Base-by-base conservation (phyloP, 257 asterid genomes). In the Echites panduratus region DNA sequence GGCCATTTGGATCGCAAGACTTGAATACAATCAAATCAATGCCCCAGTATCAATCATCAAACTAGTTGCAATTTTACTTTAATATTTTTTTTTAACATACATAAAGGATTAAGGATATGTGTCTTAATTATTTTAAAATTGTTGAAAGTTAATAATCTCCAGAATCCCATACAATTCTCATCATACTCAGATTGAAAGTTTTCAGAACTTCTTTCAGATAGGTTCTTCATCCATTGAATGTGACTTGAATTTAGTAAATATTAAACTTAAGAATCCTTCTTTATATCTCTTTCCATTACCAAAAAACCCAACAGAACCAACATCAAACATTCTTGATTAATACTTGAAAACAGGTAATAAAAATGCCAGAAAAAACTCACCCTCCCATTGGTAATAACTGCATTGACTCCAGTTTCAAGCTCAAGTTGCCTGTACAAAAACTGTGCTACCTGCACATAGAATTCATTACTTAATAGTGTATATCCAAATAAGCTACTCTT, bases 301-400 rank as follows among this genome's bases (percentile, higher is more conserved):
- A 68, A 59, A 27, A 27, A 44, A 50, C 35, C 63, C 27, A 74
- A 57, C 62, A 53, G 44, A 22, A 24, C n/a, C 54, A 43, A 26
- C 27, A 68, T 7, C 16, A 27, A 45, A 16, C 5, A 45, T 26
- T 45, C 43, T n/a, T 20, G 16, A 14, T 48, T 32, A 47, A 48
- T 44, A 35, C 49, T 58, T 58, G 26, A 53, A 67, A 61, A 12
- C 29, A 4, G 22, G 26, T 41, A 41, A 58, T 9, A 26, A 45
- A 4, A 61, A 12, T 24, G 49, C 70, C 63, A 56, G 52, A 24
- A 29, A 3, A 74, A 68, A 82, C 99, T 86, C 82, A 95, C 99
- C 86, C 98, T 92, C 77, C 99, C 99, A 84, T 92, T 95, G 76
- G 99, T 95, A 82, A 95, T 86, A 80, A 95, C 96, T 64, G 95